phyloP scores from a whole-genome alignment of 768 basidiomycete genomes.

The button mushroom (Agaricus bisporus) region DNA sequence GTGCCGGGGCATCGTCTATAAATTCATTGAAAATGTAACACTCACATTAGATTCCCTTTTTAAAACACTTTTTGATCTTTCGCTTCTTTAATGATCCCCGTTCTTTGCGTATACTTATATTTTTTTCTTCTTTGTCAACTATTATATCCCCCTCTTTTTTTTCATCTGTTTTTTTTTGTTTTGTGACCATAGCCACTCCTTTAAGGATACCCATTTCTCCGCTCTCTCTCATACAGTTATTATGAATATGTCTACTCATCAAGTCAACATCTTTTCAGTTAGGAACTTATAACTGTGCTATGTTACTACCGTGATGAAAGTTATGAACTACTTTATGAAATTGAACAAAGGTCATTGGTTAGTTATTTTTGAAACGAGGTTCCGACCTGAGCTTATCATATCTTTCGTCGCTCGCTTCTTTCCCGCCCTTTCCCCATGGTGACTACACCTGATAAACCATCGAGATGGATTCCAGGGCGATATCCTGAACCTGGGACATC shows the following conservation, averaged over 20 bases:
- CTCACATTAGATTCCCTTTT: background rate
- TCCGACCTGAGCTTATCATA: background rate
- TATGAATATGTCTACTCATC: background rate
- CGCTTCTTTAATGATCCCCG: constrained; percentile 8
- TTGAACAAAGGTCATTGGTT: too few relatives aligned
- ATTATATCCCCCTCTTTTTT: background rate
- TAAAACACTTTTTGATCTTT: constrained; percentile 9
- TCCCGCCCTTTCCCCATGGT: background rate
- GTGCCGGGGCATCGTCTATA: constrained; percentile 91
- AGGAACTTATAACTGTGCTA: too few relatives aligned
- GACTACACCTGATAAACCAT: constrained; percentile 14
- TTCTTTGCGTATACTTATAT: constrained; percentile 15
- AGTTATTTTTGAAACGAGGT: too few relatives aligned
- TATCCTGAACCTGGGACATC: constrained; percentile 38
- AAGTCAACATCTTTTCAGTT: too few relatives aligned
- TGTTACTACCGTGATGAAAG: too few relatives aligned
- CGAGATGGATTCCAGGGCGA: constrained; percentile 38
- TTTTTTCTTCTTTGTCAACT: constrained; percentile 5
- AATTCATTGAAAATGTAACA: background rate
- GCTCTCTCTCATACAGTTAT: background rate
- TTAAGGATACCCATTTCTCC: constrained; percentile 15
- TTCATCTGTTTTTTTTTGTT: constrained; percentile 9
- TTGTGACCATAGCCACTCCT: constrained; percentile 11
- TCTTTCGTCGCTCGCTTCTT: background rate
- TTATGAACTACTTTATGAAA: too few relatives aligned